Base-by-base conservation (phyloP, 768 basidiomycete species). In the Arthromyces matolae region DNA sequence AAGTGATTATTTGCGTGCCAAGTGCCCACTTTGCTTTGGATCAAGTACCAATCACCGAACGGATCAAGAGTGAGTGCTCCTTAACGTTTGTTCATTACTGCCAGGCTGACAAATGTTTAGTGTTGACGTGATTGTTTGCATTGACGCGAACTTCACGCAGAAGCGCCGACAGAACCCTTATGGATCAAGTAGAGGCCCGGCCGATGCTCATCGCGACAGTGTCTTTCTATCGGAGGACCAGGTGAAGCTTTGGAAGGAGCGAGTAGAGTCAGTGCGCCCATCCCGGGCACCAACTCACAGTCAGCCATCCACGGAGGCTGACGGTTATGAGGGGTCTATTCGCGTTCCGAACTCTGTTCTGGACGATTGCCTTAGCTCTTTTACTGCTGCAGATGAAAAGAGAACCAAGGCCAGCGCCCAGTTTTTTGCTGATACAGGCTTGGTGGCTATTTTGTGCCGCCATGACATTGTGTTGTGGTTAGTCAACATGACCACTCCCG, bases 61-160 rank as follows among this genome's bases (percentile, higher is more conserved):
- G 29, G 10, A 13, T 33, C 13, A 5, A 14, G 5, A n/a, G 12
- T n/a, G 4, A 18, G 23, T 31, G 13, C 12, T 31, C 32, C 18
- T n/a, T n/a, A n/a, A 18, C 3, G 3, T 24, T 25, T 33, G 6
- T 22, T 8, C 14, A 24, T 5, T 24, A 22, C 13, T 2, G 31
- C 20, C 13, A 28, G n/a, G n/a, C 16, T 42, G 13, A 18, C n/a
- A 12, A 3, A 29, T n/a, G 41, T 25, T n/a, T n/a, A 62, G 61
- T 9, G 42, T 49, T 33, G 62, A 67, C 52, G 45, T 57, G 9
- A 53, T 66, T 24, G 60, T 67, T 3, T 67, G 64, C 38, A 13
- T 64, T 10, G 68, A 71, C 51, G 62, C 58, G 1, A 65, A 63
- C 49, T 69, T 71, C 37, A 65, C 58, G 19, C 68, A 71, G 43